Percentiles rank a stretch among this genome's conserved stretches.
These are phyloP conservation scores for Sphaerostilbella broomeana DNA, from an alignment of 2,329 filamentous ascomycete species.

Conservation along the genomic window DNA sequence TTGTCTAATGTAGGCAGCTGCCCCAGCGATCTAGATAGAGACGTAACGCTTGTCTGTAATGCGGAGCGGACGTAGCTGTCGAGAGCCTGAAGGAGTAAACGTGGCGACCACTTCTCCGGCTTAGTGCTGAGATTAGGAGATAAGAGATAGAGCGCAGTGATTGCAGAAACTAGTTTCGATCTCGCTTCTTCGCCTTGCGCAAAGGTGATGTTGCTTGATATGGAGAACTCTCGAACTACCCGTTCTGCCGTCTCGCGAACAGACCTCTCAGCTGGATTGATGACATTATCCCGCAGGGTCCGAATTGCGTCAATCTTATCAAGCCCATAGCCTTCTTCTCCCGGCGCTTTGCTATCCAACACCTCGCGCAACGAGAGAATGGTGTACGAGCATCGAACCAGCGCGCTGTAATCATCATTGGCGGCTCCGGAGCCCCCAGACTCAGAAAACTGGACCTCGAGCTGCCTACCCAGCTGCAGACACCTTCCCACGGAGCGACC, in stretches of 20 bases:
- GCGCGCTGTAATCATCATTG: conserved; percentile 67
- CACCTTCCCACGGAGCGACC: conserved; percentile 71
- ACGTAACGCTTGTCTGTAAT: conserved; percentile 69
- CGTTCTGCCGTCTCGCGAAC: conserved; percentile 71
- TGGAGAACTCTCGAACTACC: conserved; percentile 75
- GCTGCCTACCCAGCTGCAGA: conserved; percentile 73
- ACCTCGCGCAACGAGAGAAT: conserved; percentile 70
- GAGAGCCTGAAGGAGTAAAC: conserved; percentile 66
- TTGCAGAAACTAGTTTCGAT: conserved; percentile 63
- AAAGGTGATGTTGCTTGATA: conserved; percentile 52
- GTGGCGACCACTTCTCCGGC: conserved; percentile 55
- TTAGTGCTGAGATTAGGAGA: conserved; percentile 56
- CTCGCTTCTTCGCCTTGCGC: conserved; percentile 67
- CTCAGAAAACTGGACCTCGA: conserved; percentile 80
- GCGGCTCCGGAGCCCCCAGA: conserved; percentile 37
- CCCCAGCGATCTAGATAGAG: conserved; percentile 67
- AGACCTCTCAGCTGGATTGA: conserved; percentile 65
- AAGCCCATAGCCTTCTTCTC: conserved; percentile 72
- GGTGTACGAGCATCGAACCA: conserved; percentile 77
- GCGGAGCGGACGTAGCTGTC: conserved; percentile 78
- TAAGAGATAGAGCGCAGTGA: conserved; percentile 72
- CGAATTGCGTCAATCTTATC: conserved; percentile 65
- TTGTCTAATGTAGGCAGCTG: conserved; percentile 77
- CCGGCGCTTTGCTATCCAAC: conserved; percentile 57
- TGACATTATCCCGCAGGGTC: conserved; percentile 61